Conservation (phyloP, 805 yeast genomes). For the Brettanomyces anomalus region DNA sequence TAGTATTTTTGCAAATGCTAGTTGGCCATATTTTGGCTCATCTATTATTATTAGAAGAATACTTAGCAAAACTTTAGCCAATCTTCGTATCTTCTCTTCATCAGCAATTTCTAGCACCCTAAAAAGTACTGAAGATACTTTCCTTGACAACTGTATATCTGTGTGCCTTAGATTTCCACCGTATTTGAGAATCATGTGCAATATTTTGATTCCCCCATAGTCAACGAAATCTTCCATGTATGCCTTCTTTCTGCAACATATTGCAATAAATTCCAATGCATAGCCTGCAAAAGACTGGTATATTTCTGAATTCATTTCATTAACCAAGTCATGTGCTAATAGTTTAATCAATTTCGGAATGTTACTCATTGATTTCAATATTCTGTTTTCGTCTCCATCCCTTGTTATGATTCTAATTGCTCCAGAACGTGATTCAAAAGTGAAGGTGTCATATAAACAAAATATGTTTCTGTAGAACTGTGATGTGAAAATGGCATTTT, state of each 20-base stretch:
- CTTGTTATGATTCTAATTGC: not conserved
- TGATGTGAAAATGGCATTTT: not conserved
- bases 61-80: not conserved
- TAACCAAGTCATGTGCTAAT: not conserved
- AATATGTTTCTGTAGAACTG: conserved; percentile 1
- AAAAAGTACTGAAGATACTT: not conserved
- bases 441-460: not conserved
- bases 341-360: not conserved
- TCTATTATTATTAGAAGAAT: not conserved
- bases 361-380: not conserved
- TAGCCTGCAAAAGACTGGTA: not conserved
- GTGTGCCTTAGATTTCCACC: not conserved
- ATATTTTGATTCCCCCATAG: conserved; percentile 1
- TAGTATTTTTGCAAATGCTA: not conserved
- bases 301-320: not conserved
- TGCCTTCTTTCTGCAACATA: not conserved
- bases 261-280: not conserved
- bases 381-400: not conserved
- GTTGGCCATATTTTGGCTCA: conserved; percentile 1
- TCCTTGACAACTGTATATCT: not conserved
- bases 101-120: not conserved
- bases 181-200: not conserved
- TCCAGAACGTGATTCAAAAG: not conserved
- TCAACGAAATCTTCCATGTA: conserved; percentile 1
- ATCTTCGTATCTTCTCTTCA: not conserved